A percentile compares a stretch with the other conserved stretches of the same genome.
phyloP scores from a whole-genome alignment of 176 grass and related monocot genomes.

The Ampelocalamus luodianensis region DNA sequence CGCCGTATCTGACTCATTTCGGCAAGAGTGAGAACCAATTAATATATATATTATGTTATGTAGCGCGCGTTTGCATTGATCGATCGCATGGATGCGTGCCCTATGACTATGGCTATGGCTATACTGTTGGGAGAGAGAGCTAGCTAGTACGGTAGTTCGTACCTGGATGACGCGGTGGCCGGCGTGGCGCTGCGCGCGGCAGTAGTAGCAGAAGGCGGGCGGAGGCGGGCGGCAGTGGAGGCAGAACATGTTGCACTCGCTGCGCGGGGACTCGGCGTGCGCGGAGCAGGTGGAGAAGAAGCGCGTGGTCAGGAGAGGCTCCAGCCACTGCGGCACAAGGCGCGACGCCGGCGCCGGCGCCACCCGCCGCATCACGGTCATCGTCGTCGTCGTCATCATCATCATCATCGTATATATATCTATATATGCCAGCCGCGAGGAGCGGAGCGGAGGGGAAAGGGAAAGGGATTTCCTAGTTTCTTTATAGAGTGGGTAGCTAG shows the following conservation, averaged over 20 bases:
- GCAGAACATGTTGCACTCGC: conserved; percentile 90
- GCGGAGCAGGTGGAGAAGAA: conserved; percentile 68
- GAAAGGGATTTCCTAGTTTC: too few relatives aligned
- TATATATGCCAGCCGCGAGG: conserved; percentile 3
- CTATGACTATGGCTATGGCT: too few relatives aligned
- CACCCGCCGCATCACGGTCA: conserved; percentile 60
- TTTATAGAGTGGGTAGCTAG: too few relatives aligned
- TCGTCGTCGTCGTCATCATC: too few relatives aligned
- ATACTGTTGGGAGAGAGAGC: too few relatives aligned
- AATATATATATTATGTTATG: too few relatives aligned
- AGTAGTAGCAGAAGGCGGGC: conserved; percentile 78
- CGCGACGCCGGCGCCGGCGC: conserved; percentile 37
- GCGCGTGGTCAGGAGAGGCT: conserved; percentile 61
- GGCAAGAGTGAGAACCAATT: too few relatives aligned
- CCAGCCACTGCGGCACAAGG: conserved; percentile 61
- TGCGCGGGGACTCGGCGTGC: conserved; percentile 63
- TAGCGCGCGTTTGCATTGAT: not conserved
- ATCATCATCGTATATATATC: too few relatives aligned
- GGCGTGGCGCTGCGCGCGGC: conserved; percentile 65
- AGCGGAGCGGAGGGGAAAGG: too few relatives aligned
- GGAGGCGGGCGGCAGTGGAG: conserved; percentile 60
- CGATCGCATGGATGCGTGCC: too few relatives aligned
- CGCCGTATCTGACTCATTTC: conserved; percentile 60
- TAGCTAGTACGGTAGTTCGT: too few relatives aligned
- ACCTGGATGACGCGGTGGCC: conserved; percentile 82